Evolutionary conservation across 768 basidiomycete genomes (phyloP).

Genomic region (Nidula microcarpa): DNA sequence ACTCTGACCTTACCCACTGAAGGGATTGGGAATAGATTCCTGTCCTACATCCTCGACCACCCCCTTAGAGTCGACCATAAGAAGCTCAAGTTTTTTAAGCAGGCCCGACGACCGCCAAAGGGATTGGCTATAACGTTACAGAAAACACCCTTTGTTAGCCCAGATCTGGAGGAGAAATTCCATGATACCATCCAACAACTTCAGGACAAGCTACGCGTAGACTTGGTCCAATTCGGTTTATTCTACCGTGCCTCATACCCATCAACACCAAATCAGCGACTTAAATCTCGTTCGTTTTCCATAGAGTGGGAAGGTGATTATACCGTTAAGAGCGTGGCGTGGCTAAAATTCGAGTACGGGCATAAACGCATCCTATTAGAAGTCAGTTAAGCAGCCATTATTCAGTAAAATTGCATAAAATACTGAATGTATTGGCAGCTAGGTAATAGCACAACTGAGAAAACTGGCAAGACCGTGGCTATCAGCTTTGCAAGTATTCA

Average conservation of each 20-base stretch:
- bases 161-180: conserved; percentile 50
- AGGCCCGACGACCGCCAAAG: conserved; percentile 2
- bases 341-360: conserved; percentile 63
- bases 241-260: conserved; percentile 41
- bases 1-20: conserved; percentile 33
- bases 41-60: conserved; percentile 35
- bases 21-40: conserved; percentile 40
- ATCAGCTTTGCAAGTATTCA: conserved; percentile 57
- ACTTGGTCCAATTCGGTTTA: conserved; percentile 65
- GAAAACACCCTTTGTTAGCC: conserved; percentile 55
- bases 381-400: conserved; percentile 25
- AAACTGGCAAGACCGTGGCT: conserved; percentile 45
- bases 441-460: conserved; percentile 52
- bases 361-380: conserved; percentile 62
- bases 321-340: conserved; percentile 33
- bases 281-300: conserved; percentile 53
- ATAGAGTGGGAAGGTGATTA: conserved; percentile 55
- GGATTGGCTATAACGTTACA: conserved; percentile 31
- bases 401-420: not conserved
- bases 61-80: conserved; percentile 38
- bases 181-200: conserved; percentile 39
- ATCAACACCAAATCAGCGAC: conserved; percentile 9
- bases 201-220: conserved; percentile 48
- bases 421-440: conserved; percentile 34
- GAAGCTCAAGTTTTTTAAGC: conserved; percentile 33